Conservation (phyloP, 1,139 yeast species). For the Zygosaccharomyces sapae region DNA sequence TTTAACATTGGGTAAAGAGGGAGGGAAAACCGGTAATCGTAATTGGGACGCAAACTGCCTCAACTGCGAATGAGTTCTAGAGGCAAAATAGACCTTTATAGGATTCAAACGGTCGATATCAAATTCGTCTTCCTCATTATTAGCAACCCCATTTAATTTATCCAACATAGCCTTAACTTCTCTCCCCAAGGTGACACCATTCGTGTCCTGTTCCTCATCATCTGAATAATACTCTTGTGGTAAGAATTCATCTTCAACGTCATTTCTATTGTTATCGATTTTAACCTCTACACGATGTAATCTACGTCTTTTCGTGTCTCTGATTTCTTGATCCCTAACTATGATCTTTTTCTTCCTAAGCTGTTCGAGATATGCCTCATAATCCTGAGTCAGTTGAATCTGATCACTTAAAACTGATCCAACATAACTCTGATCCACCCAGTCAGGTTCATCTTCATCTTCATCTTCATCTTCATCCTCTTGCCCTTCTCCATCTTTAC, state of each 20-base stretch:
- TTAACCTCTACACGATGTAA: conserved; percentile 22
- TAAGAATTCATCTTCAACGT: conserved; percentile 23
- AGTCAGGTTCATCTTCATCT: conserved; percentile 41
- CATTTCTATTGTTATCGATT: conserved; percentile 14
- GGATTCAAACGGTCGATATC: conserved; percentile 38
- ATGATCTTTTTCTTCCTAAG: conserved; percentile 18
- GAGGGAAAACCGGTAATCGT: conserved; percentile 56
- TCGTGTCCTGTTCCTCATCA: conserved; percentile 22
- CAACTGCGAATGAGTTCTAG: conserved; percentile 89
- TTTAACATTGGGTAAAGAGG: conserved; percentile 46
- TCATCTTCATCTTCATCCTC: conserved; percentile 22
- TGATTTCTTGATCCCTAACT: neutral
- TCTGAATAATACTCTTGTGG: conserved; percentile 37
- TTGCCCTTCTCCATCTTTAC: conserved; percentile 8
- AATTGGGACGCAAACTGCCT: conserved; percentile 77
- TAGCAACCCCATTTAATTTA: conserved; percentile 31
- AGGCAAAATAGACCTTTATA: conserved; percentile 59
- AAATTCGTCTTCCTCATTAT: conserved; percentile 4
- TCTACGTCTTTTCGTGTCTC: conserved; percentile 20
- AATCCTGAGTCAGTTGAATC: conserved; percentile 37
- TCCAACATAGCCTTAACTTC: conserved; percentile 46
- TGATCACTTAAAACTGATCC: conserved; percentile 36
- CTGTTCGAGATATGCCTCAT: conserved; percentile 40
- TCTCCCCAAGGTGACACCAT: conserved; percentile 9
- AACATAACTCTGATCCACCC: conserved; percentile 51